Evolutionary conservation across 2,329 filamentous ascomycete species (phyloP).

Genomic region (Zalaria obscura): DNA sequence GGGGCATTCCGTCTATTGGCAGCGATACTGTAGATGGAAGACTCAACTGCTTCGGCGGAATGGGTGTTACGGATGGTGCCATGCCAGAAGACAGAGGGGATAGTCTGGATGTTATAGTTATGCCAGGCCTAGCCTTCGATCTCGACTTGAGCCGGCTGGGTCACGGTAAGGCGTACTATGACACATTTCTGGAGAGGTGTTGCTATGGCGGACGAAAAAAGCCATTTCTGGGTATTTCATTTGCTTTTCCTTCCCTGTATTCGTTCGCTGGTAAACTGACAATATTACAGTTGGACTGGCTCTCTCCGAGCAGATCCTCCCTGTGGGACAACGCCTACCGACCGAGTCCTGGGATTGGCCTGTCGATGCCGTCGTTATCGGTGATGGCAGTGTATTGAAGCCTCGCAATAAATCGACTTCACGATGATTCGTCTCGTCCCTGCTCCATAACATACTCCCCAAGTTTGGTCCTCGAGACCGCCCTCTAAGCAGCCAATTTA

Average conservation of each 20-base stretch:
- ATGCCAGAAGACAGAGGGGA: conserved; percentile 10
- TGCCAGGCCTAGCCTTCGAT: conserved; percentile 92
- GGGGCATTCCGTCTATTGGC: conserved; percentile 86
- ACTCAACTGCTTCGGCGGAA: conserved; percentile 58
- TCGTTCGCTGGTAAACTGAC: conserved; percentile 1
- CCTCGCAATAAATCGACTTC: too few relatives aligned
- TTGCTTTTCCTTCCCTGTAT: conserved; percentile 22
- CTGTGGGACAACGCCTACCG: conserved; percentile 51
- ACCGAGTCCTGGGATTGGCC: conserved; percentile 63
- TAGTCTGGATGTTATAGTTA: conserved; percentile 69
- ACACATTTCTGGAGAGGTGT: conserved; percentile 78
- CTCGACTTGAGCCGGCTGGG: conserved; percentile 60
- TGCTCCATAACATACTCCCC: neutral
- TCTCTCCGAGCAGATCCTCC: conserved; percentile 72
- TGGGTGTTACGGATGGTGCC: conserved; percentile 25
- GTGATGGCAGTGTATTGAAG: conserved; percentile 9
- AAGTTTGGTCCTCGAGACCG: neutral
- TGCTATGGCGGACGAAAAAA: conserved; percentile 23
- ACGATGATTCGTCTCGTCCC: neutral
- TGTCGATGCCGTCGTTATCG: conserved; percentile 47
- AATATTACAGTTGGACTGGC: conserved; percentile 55
- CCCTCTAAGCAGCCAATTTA: too few relatives aligned
- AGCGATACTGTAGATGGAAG: conserved; percentile 49
- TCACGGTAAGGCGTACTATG: conserved; percentile 95
- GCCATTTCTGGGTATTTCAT: conserved; percentile 44